A percentile compares a stretch with the other conserved stretches of the same genome.
phyloP scores from a whole-genome alignment of 768 basidiomycete species.

The Hirschioporus abietinus region DNA sequence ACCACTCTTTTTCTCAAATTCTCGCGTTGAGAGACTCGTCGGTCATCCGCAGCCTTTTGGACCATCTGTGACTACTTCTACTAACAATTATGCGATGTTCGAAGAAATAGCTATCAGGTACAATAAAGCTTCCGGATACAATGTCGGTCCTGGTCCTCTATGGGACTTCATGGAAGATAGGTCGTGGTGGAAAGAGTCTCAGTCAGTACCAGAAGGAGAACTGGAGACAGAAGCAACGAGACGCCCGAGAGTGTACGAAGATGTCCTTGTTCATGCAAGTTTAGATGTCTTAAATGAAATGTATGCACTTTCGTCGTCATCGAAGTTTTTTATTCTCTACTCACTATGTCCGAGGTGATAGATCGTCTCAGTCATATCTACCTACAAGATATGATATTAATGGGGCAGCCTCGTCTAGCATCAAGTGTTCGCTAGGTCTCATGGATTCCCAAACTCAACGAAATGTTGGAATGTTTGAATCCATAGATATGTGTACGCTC shows the following conservation, averaged over 20 bases:
- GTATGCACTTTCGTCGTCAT: conserved; percentile 33
- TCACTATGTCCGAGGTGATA: conserved; percentile 20
- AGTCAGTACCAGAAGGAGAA: conserved; percentile 18
- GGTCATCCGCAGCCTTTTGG: conserved; percentile 46
- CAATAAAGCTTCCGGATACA: conserved; percentile 67
- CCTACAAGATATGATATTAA: conserved; percentile 31
- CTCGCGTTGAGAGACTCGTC: conserved; percentile 53
- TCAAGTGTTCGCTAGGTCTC: conserved; percentile 66
- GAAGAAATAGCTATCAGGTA: conserved; percentile 47
- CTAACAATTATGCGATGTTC: conserved; percentile 52
- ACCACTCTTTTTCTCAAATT: conserved; percentile 49
- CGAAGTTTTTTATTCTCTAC: too few species aligned
- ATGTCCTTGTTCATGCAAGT: conserved; percentile 36
- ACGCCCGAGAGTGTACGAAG: conserved; percentile 54
- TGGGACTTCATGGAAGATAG: conserved; percentile 80
- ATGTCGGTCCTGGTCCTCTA: conserved; percentile 68
- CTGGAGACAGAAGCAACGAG: conserved; percentile 42
- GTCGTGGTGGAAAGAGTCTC: conserved; percentile 69
- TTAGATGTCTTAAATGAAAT: conserved; percentile 40
- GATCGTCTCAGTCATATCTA: conserved; percentile 53
- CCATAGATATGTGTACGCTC: conserved; percentile 51
- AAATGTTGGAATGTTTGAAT: conserved; percentile 50
- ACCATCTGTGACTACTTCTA: conserved; percentile 34
- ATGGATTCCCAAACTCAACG: conserved; percentile 45
- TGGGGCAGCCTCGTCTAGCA: conserved; percentile 2